Percentiles rank a stretch among this genome's conserved stretches.
Conservation (phyloP, 2,329 filamentous ascomycete species). For the Apiospora rasikravindrae region DNA sequence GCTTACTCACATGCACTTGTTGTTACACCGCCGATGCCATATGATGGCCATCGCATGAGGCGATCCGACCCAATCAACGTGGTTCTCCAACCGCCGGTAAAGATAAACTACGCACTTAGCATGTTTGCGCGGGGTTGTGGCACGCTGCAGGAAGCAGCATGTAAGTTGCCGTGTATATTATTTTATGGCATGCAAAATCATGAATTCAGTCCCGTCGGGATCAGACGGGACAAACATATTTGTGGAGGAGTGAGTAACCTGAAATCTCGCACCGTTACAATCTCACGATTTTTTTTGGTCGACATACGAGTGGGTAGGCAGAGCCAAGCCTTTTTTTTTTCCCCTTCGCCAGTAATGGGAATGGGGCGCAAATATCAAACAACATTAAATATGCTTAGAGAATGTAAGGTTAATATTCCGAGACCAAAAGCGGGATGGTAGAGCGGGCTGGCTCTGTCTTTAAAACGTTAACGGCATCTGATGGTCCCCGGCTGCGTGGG, state of each 20-base stretch:
- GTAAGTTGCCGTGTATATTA: neutral
- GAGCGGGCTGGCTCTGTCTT: neutral
- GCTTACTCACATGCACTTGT: neutral
- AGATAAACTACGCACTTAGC: constrained; percentile 25
- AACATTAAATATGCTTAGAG: neutral
- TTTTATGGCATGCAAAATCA: neutral
- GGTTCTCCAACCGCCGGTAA: constrained; percentile 30
- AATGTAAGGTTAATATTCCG: neutral
- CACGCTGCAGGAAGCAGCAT: constrained; percentile 1
- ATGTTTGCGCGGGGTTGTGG: neutral
- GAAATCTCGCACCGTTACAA: neutral
- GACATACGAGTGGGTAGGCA: neutral
- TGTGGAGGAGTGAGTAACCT: neutral
- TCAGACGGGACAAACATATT: neutral
- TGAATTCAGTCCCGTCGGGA: neutral
- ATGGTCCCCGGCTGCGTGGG: neutral
- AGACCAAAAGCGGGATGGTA: neutral
- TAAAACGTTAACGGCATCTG: constrained; percentile 2
- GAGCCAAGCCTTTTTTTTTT: neutral
- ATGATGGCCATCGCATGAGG: constrained; percentile 25
- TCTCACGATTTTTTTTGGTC: neutral
- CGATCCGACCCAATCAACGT: constrained; percentile 32
- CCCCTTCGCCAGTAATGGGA: neutral
- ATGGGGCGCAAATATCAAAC: neutral
- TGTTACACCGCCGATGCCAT: constrained; percentile 8